Conservation (phyloP, 2,329 filamentous ascomycete species). For the Pseudopithomyces maydicus region DNA sequence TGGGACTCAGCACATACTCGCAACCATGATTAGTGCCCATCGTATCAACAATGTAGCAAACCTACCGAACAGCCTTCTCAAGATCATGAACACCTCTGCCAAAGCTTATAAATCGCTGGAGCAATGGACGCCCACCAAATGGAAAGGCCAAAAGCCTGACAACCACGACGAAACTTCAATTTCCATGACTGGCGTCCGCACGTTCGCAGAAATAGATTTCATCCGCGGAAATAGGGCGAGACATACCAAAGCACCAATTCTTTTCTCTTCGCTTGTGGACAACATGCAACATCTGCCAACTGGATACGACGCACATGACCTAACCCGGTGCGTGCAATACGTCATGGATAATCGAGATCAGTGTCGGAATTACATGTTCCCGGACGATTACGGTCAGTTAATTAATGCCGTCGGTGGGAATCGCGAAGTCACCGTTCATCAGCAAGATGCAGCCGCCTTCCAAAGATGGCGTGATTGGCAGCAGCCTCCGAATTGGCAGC, state of each 20-base stretch:
- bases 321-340: conserved; percentile 28
- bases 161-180: neutral
- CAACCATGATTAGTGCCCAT: neutral
- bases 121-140: neutral
- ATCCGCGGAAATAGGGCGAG: neutral
- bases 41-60: neutral
- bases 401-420: neutral
- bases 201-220: neutral
- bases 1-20: neutral
- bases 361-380: conserved; percentile 22
- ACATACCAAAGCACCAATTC: conserved; percentile 6
- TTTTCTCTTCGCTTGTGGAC: conserved; percentile 18
- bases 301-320: conserved; percentile 23
- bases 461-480: neutral
- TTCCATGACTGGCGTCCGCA: neutral
- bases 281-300: conserved; percentile 28
- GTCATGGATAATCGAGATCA: conserved; percentile 17
- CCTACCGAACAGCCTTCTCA: neutral
- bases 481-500: neutral
- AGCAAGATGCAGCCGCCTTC: neutral
- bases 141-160: neutral
- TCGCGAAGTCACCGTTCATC: neutral
- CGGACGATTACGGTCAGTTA: conserved; percentile 16
- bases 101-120: too few species aligned
- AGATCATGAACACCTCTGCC: too few species aligned